phyloP scores from a whole-genome alignment of 768 basidiomycete species.

The Pleurotus ostreatus region DNA sequence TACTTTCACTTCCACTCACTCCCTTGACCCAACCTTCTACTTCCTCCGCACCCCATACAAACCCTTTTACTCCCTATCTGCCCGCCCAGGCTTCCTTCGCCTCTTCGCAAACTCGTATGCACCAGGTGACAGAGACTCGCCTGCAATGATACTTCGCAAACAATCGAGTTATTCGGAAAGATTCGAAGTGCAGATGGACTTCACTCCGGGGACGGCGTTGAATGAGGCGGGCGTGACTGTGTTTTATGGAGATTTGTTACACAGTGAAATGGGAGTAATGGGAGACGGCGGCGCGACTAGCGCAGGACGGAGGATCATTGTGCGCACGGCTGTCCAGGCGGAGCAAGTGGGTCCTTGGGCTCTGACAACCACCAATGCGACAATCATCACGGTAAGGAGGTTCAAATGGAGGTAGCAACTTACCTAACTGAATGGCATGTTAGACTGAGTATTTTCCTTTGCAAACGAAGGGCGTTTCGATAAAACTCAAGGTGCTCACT shows the following conservation, averaged over 20 bases:
- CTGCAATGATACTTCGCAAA: slow-evolving; percentile 32
- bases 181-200: slow-evolving; percentile 31
- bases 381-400: slow-evolving; percentile 22
- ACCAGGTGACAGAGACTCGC: slow-evolving; percentile 32
- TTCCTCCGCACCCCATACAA: slow-evolving; percentile 36
- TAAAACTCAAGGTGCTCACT: slow-evolving; percentile 26
- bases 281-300: slow-evolving; percentile 17
- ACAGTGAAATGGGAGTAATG: slow-evolving; percentile 32
- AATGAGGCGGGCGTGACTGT: slow-evolving; percentile 34
- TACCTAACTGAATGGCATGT: too few relatives aligned
- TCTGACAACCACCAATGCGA: slow-evolving; percentile 26
- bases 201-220: slow-evolving; percentile 23
- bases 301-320: slow-evolving; percentile 21
- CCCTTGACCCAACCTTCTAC: slow-evolving; percentile 30
- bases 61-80: slow-evolving; percentile 27
- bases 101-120: slow-evolving; percentile 31
- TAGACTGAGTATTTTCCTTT: slow-evolving; percentile 17
- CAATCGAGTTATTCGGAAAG: slow-evolving; percentile 33
- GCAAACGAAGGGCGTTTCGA: slow-evolving; percentile 17
- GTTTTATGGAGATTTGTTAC: slow-evolving; percentile 31
- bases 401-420: too few relatives aligned
- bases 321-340: slow-evolving; percentile 25
- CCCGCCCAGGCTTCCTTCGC: slow-evolving; percentile 25
- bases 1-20: slow-evolving; percentile 26
- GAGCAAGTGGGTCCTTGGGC: slow-evolving; percentile 32